Base-by-base conservation (phyloP, 2,329 filamentous ascomycete genomes). In the Talaromyces sp. region DNA sequence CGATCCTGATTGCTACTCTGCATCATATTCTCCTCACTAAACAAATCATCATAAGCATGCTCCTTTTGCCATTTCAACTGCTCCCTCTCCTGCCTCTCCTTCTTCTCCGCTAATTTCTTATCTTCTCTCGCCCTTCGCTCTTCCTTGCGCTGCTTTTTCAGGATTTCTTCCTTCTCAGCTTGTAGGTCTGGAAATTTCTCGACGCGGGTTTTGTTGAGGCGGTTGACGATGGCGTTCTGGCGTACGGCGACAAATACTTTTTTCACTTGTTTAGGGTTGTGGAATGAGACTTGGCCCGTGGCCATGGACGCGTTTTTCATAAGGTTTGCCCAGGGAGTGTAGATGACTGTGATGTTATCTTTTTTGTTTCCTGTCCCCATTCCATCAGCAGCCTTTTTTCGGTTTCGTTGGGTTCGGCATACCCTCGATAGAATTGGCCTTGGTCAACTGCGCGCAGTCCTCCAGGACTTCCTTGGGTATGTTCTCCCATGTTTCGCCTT, bases 391-490 rank as follows among this genome's bases (percentile, higher is more conserved):
- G 7, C 11, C 17, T 19, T 25, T 17, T 8, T 1, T 36, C 3
- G 15, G 7, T 3, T 17, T 10, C 3, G 34, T 1, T 4, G 22
- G 22, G 22, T 27, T 34, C 59, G 63, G 68, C 77, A 68, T 73
- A 90, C 91, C 95, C 83, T 99, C 95, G 72, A 99, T 99, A 65
- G 93, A 97, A 81, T 99, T 99, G 68, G 95, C 95, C 81, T 99
- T 99, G 65, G 95, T 99, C 72, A 99, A 84, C 79, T 99, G 95
- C n/a, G 91, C 95, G 72, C 95, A 92, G 79, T 99, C 95, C 70
- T 84, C 86, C 67, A 99, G 76, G 31, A 99, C 84, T 3, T 87
- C 86, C 67, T 87, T 75, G 0, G 91, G 88, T 66, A 99, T 92
- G 51, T 84, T 79, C 60, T 97, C 93, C 95, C 95, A 99, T 47